Evolutionary conservation across 1,284 basidiomycete genomes (phyloP).

Genomic region (Ustilago esculenta): DNA sequence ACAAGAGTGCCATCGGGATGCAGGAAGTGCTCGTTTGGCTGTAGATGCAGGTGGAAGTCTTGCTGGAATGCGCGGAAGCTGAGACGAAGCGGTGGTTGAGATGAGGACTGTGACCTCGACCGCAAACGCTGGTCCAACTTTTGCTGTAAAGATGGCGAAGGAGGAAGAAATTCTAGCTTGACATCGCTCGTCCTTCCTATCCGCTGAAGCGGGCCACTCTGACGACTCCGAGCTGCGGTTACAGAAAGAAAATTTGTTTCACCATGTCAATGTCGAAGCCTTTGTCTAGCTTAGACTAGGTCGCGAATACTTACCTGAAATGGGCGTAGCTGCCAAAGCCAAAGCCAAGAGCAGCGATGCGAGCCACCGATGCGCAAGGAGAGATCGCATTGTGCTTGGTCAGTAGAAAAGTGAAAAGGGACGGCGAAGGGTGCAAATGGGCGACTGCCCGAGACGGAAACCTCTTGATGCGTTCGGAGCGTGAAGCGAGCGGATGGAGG

Average conservation of each 20-base stretch:
- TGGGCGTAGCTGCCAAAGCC: constrained; percentile 7
- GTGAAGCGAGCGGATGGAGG: too few relatives aligned
- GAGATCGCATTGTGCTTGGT: constrained; percentile 8
- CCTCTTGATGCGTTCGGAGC: too few relatives aligned
- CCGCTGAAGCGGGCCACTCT: constrained; percentile 32
- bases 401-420: background rate
- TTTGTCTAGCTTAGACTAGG: too few relatives aligned
- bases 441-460: too few relatives aligned
- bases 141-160: constrained; percentile 1
- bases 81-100: constrained; percentile 42
- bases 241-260: background rate
- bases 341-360: constrained; percentile 28
- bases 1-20: constrained; percentile 56
- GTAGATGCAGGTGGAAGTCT: constrained; percentile 53
- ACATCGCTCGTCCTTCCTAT: constrained; percentile 30
- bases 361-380: constrained; percentile 19
- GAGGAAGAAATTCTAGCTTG: constrained; percentile 17
- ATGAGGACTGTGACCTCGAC: constrained; percentile 3
- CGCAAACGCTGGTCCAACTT: background rate
- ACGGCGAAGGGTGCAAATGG: background rate
- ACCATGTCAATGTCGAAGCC: background rate
- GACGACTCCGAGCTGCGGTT: constrained; percentile 32
- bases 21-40: constrained; percentile 54
- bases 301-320: background rate
- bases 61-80: constrained; percentile 58